Base-by-base conservation (phyloP, 1,284 basidiomycete species). In the Flammula alnicola region DNA sequence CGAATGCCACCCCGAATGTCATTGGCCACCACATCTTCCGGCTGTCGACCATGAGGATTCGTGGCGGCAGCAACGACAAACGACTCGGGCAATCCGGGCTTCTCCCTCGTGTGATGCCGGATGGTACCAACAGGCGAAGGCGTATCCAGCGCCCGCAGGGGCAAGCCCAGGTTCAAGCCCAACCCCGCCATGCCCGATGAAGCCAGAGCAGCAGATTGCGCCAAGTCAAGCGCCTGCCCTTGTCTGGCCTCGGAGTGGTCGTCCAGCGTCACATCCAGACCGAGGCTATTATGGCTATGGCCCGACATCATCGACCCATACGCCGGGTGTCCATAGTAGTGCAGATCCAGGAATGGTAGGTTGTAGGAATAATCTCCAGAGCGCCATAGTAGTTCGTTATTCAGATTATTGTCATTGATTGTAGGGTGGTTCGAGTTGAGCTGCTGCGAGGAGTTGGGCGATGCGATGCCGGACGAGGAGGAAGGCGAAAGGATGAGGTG, bases 341-440 rank as follows among this genome's bases (percentile, higher is more conserved):
- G 87, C 63, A 90, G 63, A 64, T 90, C 87, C 48, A 90, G 73
- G 66, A 87, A 90, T 1, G 86, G 80, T 4, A 88, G 64, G 51
- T 84, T 77, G 44, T 79, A 79, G 39, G 73, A 60, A 38, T 79
- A 74, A 30, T 67, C 46, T n/a, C 20, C 31, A 37, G 27, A 39
- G 43, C 52, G 44, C 56, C 53, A 52, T 3, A 51, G 36, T n/a
- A 48, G 41, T 29, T 41, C 45, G 41, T 33, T 45, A 10, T n/a
- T n/a, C n/a, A n/a, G n/a, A n/a, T n/a, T n/a, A n/a, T n/a, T n/a
- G n/a, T n/a, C n/a, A n/a, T n/a, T 44, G 33, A 20, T n/a, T 14
- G 19, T 17, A 20, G 30, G 40, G 39, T 12, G 25, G 31, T 46
- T 44, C 12, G 35, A 40, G 44, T 36, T 30, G 17, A 37, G 36